phyloP scores from a whole-genome alignment of 1,139 yeast genomes.

The Blastobotrys indianensis region DNA sequence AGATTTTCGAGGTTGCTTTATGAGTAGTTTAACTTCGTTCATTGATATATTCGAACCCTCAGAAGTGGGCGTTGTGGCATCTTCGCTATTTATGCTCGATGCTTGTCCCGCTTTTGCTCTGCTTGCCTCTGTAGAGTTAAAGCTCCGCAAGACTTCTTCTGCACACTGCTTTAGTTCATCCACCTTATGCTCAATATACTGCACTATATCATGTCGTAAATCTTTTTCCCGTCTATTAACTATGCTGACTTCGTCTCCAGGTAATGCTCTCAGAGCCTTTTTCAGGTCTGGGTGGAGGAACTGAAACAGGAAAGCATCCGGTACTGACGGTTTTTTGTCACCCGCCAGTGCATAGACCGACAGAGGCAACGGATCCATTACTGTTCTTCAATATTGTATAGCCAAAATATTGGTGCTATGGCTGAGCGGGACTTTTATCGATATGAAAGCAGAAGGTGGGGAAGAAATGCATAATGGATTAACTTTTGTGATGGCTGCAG shows the following conservation, averaged over 20 bases:
- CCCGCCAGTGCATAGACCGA: slow-evolving; percentile 12
- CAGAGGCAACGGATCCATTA: slow-evolving; percentile 7
- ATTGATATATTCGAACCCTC: no score
- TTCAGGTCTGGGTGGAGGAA: slow-evolving; percentile 17
- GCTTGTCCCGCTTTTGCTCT: no score
- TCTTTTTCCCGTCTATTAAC: slow-evolving; percentile 14
- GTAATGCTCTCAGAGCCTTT: slow-evolving; percentile 14
- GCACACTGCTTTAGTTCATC: slow-evolving; percentile 15
- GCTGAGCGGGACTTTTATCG: no score
- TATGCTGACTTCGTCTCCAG: slow-evolving; percentile 11
- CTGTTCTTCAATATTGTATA: not conserved
- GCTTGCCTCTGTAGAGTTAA: no score
- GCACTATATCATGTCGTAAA: slow-evolving; percentile 18
- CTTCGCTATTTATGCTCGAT: no score
- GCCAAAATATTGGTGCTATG: no score
- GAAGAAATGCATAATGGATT: no score
- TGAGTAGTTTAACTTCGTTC: no score
- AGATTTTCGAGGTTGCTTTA: slow-evolving; percentile 10
- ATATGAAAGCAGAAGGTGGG: no score
- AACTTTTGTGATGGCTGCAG: no score
- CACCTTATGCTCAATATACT: slow-evolving; percentile 16
- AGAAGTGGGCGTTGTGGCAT: no score
- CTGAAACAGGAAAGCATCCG: slow-evolving; percentile 19
- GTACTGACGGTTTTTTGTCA: slow-evolving; percentile 18
- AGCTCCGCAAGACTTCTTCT: slow-evolving; percentile 10